A percentile compares a stretch with the other conserved stretches of the same genome.
phyloP scores from a whole-genome alignment of 305 asterid genomes.

The Fraxinus angustifolia region DNA sequence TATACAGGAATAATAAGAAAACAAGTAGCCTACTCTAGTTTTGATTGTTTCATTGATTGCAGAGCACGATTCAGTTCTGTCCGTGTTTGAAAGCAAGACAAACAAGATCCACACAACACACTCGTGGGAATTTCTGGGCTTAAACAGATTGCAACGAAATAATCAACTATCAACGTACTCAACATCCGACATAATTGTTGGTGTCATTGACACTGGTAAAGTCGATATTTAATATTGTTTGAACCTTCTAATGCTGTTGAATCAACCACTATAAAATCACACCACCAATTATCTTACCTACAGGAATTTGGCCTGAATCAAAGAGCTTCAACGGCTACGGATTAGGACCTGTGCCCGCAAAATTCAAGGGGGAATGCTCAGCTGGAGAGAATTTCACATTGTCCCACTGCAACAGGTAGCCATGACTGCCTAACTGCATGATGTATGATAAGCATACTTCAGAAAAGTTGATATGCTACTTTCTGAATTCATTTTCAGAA shows the following conservation, averaged over 20 bases:
- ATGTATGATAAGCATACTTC: neutral
- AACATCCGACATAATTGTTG: constrained; percentile 41
- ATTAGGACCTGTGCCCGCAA: constrained; percentile 42
- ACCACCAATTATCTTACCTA: constrained; percentile 8
- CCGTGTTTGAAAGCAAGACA: constrained; percentile 45
- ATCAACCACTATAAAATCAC: neutral
- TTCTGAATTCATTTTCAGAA: constrained; percentile 29
- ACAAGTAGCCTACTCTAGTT: neutral
- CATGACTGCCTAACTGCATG: neutral
- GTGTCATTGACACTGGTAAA: constrained; percentile 34
- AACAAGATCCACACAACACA: constrained; percentile 41
- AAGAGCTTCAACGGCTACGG: constrained; percentile 43
- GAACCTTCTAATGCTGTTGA: neutral
- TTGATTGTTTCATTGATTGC: constrained; percentile 23
- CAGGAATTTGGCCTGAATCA: constrained; percentile 64
- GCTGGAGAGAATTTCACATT: constrained; percentile 42
- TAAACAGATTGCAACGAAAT: constrained; percentile 32
- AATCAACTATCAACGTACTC: constrained; percentile 19
- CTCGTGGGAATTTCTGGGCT: constrained; percentile 51
- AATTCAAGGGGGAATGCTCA: constrained; percentile 50
- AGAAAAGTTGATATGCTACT: neutral
- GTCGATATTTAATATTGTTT: constrained; percentile 5
- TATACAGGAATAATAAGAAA: neutral
- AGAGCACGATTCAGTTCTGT: constrained; percentile 44
- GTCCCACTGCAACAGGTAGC: constrained; percentile 54